Base-by-base conservation (phyloP, 176 grass and related monocot species). In the Oryza meridionalis region DNA sequence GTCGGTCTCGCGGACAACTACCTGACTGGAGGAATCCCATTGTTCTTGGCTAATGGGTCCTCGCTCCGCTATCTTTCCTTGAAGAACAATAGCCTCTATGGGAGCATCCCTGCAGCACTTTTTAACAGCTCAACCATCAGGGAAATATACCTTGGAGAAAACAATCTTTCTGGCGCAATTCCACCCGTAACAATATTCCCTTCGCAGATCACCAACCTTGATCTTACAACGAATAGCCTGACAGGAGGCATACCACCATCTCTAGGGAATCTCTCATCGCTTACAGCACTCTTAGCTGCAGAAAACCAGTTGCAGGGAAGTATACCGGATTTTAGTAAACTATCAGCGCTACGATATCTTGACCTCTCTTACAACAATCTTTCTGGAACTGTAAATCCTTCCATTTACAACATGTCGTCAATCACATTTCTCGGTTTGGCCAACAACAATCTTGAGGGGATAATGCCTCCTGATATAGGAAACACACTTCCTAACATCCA, bases 71-170 rank as follows among this genome's bases (percentile, higher is more conserved):
- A 64, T n/a, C 84, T 92, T 76, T 37, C 75, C 58, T 45, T 86
- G 8, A 72, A 24, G 32, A 77, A 69, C 3, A 92, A 92, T 13
- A 67, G 62, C 16, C 26, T 92, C 6, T 9, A 27, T 2, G 88
- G 92, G 21, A 29, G 11, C 4, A 91, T 94, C 47, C 88, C 88
- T 66, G 42, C 51, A 2, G 59, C 75, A 1, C 90, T 94, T 4
- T 69, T 76, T n/a, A 79, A 73, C 11, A 50, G 71, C 32, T 68
- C 63, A 22, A 61, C 43, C 35, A 42, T 91, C 50, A 53, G 42
- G 19, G 67, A 42, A 53, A n/a, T 82, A 31, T 22, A 73, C 21
- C 80, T 82, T n/a, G 22, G 3, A 0, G 5, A 5, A 0, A 82
- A 82, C 80, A 32, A 12, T 32, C 69, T 82, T 3, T 71, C 33